These are phyloP conservation scores for Podochytrium sp. DNA, from an alignment of 192 early-diverging fungal genomes.

Conservation along the genomic window DNA sequence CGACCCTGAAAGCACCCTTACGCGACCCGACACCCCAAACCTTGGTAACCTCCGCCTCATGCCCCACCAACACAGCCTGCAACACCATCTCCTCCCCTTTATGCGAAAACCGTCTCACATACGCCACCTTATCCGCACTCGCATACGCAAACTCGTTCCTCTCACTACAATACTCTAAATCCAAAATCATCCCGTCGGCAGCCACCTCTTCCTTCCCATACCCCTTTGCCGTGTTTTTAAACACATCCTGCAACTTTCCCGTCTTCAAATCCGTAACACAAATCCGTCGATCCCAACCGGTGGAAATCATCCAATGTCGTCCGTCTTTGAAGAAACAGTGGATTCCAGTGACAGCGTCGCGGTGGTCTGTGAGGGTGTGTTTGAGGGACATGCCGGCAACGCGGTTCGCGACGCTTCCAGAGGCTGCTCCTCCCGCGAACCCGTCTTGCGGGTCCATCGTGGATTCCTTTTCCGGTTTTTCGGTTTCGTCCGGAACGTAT, in stretches of 20 bases:
- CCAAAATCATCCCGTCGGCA: constrained; percentile 62
- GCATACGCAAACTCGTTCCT: constrained; percentile 61
- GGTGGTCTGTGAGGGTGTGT: constrained; percentile 53
- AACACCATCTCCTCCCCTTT: constrained; percentile 59
- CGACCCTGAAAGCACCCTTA: background rate
- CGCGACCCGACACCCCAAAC: constrained; percentile 15
- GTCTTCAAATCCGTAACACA: constrained; percentile 54
- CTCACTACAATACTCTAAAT: constrained; percentile 54
- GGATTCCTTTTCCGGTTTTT: constrained; percentile 34
- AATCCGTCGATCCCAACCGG: constrained; percentile 63
- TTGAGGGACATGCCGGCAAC: constrained; percentile 62
- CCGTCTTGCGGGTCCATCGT: background rate
- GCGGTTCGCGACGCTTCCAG: constrained; percentile 55
- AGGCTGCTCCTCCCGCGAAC: background rate
- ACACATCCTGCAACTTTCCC: constrained; percentile 48
- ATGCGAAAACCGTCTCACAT: constrained; percentile 55
- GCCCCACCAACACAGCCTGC: constrained; percentile 57
- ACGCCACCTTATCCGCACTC: constrained; percentile 56
- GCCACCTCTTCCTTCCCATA: constrained; percentile 57
- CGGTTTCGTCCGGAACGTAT: constrained; percentile 38
- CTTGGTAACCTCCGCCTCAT: constrained; percentile 66
- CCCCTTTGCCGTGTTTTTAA: constrained; percentile 38
- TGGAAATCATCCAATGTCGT: constrained; percentile 54
- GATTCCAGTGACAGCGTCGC: constrained; percentile 55
- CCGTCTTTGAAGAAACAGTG: constrained; percentile 49